phyloP scores from a whole-genome alignment of 345 rosid genomes.

The Gossypium ekmanianum region DNA sequence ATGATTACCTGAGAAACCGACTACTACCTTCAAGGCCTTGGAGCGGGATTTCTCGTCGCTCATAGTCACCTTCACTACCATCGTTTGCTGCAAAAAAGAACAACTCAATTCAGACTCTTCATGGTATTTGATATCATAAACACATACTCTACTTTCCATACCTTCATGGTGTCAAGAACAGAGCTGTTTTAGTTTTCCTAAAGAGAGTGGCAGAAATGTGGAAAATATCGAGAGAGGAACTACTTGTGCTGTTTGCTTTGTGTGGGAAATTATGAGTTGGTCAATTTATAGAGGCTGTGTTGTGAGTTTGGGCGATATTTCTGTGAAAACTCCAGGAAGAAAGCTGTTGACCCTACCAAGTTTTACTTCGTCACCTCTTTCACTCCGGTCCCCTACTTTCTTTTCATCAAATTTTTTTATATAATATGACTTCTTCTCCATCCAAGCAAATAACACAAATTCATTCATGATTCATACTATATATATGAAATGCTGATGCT shows the following conservation, averaged over 20 bases:
- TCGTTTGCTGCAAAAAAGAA: slow-evolving; percentile 22
- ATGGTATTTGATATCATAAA: too few species aligned
- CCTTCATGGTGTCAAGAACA: slow-evolving; percentile 14
- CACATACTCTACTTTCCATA: background rate
- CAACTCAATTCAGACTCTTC: too few species aligned
- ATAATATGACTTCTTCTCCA: too few species aligned
- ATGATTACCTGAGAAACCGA: slow-evolving; percentile 20
- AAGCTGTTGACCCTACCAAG: too few species aligned
- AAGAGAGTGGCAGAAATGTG: too few species aligned
- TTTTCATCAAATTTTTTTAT: too few species aligned
- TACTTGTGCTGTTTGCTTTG: background rate
- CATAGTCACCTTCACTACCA: slow-evolving; percentile 28
- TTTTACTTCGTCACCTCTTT: background rate
- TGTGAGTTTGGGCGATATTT: background rate
- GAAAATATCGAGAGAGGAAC: background rate
- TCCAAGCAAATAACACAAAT: too few species aligned
- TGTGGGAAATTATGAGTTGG: background rate
- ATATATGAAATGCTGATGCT: too few species aligned
- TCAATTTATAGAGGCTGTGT: background rate
- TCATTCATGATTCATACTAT: too few species aligned
- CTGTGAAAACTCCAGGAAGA: background rate
- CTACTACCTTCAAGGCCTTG: slow-evolving; percentile 27
- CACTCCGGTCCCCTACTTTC: background rate
- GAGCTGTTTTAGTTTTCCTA: too few species aligned
- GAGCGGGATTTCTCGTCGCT: background rate